Evolutionary conservation across 2,329 filamentous ascomycete genomes (phyloP), one percentile per base, ranked within the genome.

Genomic region (Davidsoniella neocaledoniae): DNA sequence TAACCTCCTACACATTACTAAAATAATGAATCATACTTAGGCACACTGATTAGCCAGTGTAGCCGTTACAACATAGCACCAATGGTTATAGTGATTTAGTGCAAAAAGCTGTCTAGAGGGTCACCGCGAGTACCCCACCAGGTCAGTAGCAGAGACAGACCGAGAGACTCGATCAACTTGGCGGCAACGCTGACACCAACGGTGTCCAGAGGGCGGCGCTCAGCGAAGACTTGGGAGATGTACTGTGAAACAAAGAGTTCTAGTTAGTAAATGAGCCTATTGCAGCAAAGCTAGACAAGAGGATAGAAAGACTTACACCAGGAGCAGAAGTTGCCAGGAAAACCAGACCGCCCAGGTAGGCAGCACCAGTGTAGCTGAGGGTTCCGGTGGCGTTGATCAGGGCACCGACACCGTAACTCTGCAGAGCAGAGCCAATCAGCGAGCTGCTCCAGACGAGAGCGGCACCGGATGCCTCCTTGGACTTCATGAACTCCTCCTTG

Each of bases 91-190:
- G 21, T n/a, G 9, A 46, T 43, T 48, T 53, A 53, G 44, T 50
- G 45, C 38, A 53, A 45, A 48, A 53, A 53, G 48, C 26, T 88
- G 62, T 87, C 79, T 67, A 94, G 93, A 54, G 86, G 86, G 72
- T 87, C 90, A 69, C 86, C 91, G 63, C 84, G 82, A 61, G 90
- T 95, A 61, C 90, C 90, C 90, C 90, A 96, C 83, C 86, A 96
- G 63, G 86, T 94, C 60, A 96, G 74, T 77, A 96, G 86, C 61
- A 94, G 65, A 55, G 83, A 87, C 53, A 96, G 77, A 56, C 90
- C 91, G 53, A 96, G 77, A 2, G 91, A 95, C 77, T 96, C 91
- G 58, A 94, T 77, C 58, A 91, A 70, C 68, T 91, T 88, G 62
- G 85, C 82, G 46, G 91, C 69, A 55, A 83, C 77, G 62, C 83